Evolutionary conservation across 129 eudicot species (phyloP).

Genomic region (Tagetes patula): DNA sequence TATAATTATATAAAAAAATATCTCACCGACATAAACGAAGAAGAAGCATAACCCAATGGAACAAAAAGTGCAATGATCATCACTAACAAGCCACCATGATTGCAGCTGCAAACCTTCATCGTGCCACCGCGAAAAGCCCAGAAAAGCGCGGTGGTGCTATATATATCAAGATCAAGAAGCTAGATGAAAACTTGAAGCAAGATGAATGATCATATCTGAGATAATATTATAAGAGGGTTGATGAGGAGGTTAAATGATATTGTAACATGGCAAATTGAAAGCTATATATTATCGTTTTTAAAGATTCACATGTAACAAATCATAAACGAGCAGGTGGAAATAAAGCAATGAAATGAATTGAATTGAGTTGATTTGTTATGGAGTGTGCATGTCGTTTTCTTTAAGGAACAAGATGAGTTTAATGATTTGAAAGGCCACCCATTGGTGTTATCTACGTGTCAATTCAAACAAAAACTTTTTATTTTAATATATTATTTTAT

Average conservation of each 20-base stretch:
- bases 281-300: not conserved
- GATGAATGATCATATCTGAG: conserved; percentile 11
- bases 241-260: conserved; percentile 21
- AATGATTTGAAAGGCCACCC: conserved; percentile 24
- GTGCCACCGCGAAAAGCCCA: not conserved
- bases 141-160: conserved; percentile 2
- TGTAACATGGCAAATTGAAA: conserved; percentile 26
- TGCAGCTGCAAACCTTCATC: conserved; percentile 39
- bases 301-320: conserved; percentile 31
- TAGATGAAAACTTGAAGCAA: not conserved
- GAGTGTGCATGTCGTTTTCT: conserved; percentile 26
- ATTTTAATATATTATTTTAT: not conserved
- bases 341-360: conserved; percentile 23
- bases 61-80: conserved; percentile 39
- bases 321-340: not conserved
- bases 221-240: conserved; percentile 12
- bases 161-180: not conserved
- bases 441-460: conserved; percentile 26
- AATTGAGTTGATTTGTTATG: conserved; percentile 22
- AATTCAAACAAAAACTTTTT: not conserved
- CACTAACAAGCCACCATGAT: conserved; percentile 37
- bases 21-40: conserved; percentile 61
- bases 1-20: not conserved
- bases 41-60: conserved; percentile 50
- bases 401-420: conserved; percentile 19